Conservation (phyloP, 1,284 basidiomycete species). For the Cutaneotrichosporon cutaneum region DNA sequence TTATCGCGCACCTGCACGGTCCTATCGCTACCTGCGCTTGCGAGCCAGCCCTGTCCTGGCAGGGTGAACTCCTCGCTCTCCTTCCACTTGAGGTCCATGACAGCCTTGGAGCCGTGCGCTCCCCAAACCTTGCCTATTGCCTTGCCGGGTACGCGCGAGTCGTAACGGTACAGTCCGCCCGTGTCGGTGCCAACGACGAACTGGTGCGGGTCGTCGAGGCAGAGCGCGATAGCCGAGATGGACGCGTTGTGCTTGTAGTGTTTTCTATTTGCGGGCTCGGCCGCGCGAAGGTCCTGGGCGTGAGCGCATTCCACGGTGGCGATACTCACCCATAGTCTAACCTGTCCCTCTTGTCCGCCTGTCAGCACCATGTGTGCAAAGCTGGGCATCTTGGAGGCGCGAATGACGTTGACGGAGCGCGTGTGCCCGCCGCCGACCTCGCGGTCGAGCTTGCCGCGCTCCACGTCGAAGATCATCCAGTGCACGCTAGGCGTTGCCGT, state of each 20-base stretch:
- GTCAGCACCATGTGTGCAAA: conserved; percentile 71
- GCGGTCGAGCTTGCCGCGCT: conserved; percentile 71
- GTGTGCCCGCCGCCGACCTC: conserved; percentile 67
- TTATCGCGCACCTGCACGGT: conserved; percentile 66
- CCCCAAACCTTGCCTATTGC: conserved; percentile 68
- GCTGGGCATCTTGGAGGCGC: conserved; percentile 60
- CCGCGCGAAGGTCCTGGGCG: conserved; percentile 68
- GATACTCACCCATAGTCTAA: conserved; percentile 71
- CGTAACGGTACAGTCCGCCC: conserved; percentile 67
- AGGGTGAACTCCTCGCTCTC: conserved; percentile 27
- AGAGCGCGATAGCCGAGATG: conserved; percentile 71
- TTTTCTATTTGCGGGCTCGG: conserved; percentile 66
- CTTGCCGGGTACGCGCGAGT: conserved; percentile 66
- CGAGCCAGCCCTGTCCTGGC: conserved; percentile 68
- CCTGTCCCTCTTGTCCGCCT: conserved; percentile 76
- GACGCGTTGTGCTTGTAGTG: conserved; percentile 67
- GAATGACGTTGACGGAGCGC: conserved; percentile 70
- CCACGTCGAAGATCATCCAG: conserved; percentile 78
- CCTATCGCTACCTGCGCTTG: conserved; percentile 75
- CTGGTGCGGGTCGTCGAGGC: conserved; percentile 66
- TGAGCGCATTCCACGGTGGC: background rate
- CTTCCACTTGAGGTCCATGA: conserved; percentile 76
- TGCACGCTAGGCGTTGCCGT: conserved; percentile 81
- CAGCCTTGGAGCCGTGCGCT: conserved; percentile 69
- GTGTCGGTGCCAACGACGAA: conserved; percentile 77